Conservation (phyloP, 306 rosid species). For the Casuarina cunninghamiana region DNA sequence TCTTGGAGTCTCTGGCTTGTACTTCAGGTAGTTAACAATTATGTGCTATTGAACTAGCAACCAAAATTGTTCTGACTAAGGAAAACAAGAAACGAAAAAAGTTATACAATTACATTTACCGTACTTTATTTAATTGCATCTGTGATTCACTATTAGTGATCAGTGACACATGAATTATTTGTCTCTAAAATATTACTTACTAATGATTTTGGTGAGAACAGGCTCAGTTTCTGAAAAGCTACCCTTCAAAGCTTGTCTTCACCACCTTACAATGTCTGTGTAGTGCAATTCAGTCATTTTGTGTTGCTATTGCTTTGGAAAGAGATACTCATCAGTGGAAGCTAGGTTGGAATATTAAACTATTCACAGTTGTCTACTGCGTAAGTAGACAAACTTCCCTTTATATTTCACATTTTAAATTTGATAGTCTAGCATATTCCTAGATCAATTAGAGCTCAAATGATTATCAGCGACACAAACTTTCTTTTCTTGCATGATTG, state of each 20-base stretch:
- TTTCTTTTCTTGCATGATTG: background rate
- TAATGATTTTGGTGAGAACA: conserved; percentile 13
- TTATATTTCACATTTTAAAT: background rate
- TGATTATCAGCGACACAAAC: background rate
- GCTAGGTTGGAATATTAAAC: conserved; percentile 49
- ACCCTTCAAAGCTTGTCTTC: conserved; percentile 48
- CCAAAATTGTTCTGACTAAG: too few relatives aligned
- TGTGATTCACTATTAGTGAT: background rate
- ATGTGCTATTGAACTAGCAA: too few relatives aligned
- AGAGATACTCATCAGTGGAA: conserved; percentile 55
- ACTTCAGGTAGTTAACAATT: conserved; percentile 41
- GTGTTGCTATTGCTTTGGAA: conserved; percentile 50
- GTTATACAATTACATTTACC: too few relatives aligned
- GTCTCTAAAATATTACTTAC: background rate
- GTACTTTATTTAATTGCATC: too few relatives aligned
- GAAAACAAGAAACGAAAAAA: too few relatives aligned
- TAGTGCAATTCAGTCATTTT: conserved; percentile 52
- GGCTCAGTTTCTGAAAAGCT: conserved; percentile 45
- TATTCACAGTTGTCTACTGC: conserved; percentile 41
- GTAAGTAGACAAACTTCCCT: conserved; percentile 31
- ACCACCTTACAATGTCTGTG: conserved; percentile 45
- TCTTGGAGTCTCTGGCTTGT: conserved; percentile 57
- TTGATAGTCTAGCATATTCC: conserved; percentile 18
- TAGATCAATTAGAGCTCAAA: background rate
- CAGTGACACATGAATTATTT: background rate